These are phyloP conservation scores for Lobosporangium transversale DNA, from an alignment of 192 early-diverging fungal genomes.

Conservation along the genomic window DNA sequence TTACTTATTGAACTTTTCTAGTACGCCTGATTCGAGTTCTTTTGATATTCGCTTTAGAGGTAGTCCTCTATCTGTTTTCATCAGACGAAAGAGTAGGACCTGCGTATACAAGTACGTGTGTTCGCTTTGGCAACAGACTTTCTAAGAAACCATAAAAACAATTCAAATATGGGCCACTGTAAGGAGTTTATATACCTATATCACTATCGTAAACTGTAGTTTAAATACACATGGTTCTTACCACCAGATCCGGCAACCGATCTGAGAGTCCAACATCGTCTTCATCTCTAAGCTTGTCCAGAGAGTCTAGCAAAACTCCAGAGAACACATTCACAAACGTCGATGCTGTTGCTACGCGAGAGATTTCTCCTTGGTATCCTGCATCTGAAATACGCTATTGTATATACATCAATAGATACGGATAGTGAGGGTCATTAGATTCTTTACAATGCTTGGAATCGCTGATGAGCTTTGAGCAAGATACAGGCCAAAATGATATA, in stretches of 20 bases:
- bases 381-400: constrained; percentile 67
- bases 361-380: constrained; percentile 73
- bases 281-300: constrained; percentile 66
- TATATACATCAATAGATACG: not conserved
- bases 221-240: constrained; percentile 35
- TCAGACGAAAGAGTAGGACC: constrained; percentile 53
- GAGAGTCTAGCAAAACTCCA: constrained; percentile 66
- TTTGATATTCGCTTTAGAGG: constrained; percentile 58
- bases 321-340: constrained; percentile 74
- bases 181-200: no score
- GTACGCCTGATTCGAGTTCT: constrained; percentile 59
- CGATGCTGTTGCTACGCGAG: constrained; percentile 71
- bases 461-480: no score
- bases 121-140: constrained; percentile 63
- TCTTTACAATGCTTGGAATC: constrained; percentile 12
- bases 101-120: constrained; percentile 67
- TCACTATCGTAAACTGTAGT: no score
- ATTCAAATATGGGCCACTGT: no score
- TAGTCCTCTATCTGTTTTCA: constrained; percentile 53
- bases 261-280: constrained; percentile 68
- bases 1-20: constrained; percentile 58
- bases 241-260: constrained; percentile 66
- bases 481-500: no score
- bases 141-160: no score
- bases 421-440: not conserved